Conservation (phyloP, 2,329 filamentous ascomycete genomes). For the Leptosphaerulina australis region DNA sequence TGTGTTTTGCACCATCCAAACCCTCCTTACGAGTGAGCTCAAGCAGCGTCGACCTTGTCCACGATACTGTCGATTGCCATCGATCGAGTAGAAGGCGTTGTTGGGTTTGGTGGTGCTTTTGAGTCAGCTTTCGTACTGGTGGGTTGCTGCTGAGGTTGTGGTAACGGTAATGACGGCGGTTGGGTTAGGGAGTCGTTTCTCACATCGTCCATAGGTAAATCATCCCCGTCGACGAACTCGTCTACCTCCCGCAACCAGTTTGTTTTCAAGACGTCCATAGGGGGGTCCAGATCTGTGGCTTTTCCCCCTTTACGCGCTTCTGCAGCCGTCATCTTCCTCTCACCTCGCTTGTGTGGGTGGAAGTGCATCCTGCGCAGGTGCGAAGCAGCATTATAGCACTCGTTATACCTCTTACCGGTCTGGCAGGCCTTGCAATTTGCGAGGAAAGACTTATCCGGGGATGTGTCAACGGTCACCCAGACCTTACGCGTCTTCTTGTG, state of each 20-base stretch:
- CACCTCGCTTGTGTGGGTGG: conserved; percentile 65
- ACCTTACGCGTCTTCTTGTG: conserved; percentile 68
- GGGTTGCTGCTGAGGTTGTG: conserved; percentile 15
- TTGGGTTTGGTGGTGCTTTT: conserved; percentile 45
- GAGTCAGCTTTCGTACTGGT: conserved; percentile 30
- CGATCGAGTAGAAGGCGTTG: conserved; percentile 45
- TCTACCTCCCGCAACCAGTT: conserved; percentile 64
- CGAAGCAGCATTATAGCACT: conserved; percentile 92
- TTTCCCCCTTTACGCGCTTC: conserved; percentile 65
- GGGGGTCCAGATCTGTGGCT: conserved; percentile 60
- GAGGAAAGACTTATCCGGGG: conserved; percentile 68
- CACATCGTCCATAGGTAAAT: conserved; percentile 30
- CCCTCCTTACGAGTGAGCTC: conserved; percentile 10
- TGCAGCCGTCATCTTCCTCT: conserved; percentile 61
- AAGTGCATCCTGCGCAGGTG: conserved; percentile 90
- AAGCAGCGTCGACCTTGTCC: conserved; percentile 46
- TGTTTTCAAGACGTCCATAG: conserved; percentile 65
- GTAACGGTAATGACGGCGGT: conserved; percentile 22
- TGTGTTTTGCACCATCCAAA: background rate
- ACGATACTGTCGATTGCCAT: conserved; percentile 51
- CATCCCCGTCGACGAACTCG: conserved; percentile 48
- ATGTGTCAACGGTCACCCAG: conserved; percentile 68
- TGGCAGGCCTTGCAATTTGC: conserved; percentile 83
- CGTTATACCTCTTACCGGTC: conserved; percentile 78
- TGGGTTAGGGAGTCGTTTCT: conserved; percentile 29